phyloP scores from a whole-genome alignment of 148 eudicot species.

The Rhododendron kiyosumense region DNA sequence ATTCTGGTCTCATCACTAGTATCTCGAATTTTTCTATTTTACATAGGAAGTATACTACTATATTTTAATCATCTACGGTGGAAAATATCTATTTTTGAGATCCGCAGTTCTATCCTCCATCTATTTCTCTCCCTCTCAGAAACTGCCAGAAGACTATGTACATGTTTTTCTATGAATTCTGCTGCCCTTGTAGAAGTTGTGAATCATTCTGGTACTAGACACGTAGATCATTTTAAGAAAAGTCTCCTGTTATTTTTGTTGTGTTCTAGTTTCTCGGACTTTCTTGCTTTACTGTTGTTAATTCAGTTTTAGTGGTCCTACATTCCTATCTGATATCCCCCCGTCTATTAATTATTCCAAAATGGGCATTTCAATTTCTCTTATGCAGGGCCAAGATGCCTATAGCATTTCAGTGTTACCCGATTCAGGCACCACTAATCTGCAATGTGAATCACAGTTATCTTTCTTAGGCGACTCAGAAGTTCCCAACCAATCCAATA shows the following conservation, averaged over 20 bases:
- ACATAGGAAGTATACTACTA: neutral
- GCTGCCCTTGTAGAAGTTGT: neutral
- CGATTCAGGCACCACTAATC: slow-evolving; percentile 27
- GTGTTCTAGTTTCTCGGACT: neutral
- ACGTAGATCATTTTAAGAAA: neutral
- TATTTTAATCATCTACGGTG: neutral
- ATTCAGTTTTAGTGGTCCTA: neutral
- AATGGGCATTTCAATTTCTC: neutral
- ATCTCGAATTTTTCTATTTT: neutral
- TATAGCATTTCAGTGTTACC: slow-evolving; percentile 47
- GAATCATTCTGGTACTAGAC: neutral
- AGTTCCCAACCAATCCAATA: slow-evolving; percentile 20
- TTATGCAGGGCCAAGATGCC: slow-evolving; percentile 42
- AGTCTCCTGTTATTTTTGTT: neutral
- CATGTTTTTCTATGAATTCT: neutral
- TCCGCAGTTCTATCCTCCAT: neutral
- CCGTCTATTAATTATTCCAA: neutral
- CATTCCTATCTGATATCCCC: neutral
- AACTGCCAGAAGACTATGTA: neutral
- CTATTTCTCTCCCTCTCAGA: neutral
- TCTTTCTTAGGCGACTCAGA: slow-evolving; percentile 16
- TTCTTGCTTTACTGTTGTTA: neutral
- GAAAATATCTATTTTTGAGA: neutral
- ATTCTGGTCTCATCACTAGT: neutral
- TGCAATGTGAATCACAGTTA: slow-evolving; percentile 30